phyloP scores from a whole-genome alignment of 176 grass and related monocot species.

The Lolium perenne region DNA sequence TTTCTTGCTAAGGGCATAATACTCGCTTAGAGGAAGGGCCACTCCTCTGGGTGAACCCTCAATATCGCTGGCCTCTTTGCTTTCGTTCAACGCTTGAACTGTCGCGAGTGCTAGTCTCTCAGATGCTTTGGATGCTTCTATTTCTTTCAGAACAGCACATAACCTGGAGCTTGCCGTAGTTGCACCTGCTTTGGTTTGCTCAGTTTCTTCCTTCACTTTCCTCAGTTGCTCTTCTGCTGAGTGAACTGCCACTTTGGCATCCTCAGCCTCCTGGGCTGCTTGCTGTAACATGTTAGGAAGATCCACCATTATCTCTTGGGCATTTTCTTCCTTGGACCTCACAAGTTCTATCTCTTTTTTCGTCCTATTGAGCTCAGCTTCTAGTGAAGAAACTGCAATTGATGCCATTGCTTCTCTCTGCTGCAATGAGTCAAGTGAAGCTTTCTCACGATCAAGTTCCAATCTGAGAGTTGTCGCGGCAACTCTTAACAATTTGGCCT shows the following conservation, averaged over 20 bases:
- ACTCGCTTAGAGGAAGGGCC: constrained; percentile 75
- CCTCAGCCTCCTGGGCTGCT: constrained; percentile 79
- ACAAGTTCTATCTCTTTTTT: constrained; percentile 79
- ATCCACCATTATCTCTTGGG: constrained; percentile 70
- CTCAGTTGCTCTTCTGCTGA: constrained; percentile 66
- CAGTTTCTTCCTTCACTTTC: constrained; percentile 67
- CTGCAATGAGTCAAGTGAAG: constrained; percentile 64
- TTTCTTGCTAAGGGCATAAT: constrained; percentile 80
- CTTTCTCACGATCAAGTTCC: constrained; percentile 68
- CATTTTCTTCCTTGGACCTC: constrained; percentile 70
- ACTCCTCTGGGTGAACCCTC: constrained; percentile 59
- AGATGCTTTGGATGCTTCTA: constrained; percentile 67
- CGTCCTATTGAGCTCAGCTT: constrained; percentile 79
- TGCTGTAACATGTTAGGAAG: constrained; percentile 84
- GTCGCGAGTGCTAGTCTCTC: constrained; percentile 69
- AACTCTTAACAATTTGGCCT: constrained; percentile 61
- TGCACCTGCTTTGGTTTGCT: constrained; percentile 66
- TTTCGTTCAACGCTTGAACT: constrained; percentile 74
- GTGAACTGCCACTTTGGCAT: constrained; percentile 63
- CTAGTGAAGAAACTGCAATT: constrained; percentile 75
- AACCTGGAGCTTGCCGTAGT: constrained; percentile 65
- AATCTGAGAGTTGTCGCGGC: constrained; percentile 58
- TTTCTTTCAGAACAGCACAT: constrained; percentile 78
- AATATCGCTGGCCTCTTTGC: constrained; percentile 48
- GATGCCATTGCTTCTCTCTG: constrained; percentile 80